These are phyloP conservation scores for Decorospora gaudefroyi DNA, from an alignment of 2,329 filamentous ascomycete species.

Conservation along the genomic window DNA sequence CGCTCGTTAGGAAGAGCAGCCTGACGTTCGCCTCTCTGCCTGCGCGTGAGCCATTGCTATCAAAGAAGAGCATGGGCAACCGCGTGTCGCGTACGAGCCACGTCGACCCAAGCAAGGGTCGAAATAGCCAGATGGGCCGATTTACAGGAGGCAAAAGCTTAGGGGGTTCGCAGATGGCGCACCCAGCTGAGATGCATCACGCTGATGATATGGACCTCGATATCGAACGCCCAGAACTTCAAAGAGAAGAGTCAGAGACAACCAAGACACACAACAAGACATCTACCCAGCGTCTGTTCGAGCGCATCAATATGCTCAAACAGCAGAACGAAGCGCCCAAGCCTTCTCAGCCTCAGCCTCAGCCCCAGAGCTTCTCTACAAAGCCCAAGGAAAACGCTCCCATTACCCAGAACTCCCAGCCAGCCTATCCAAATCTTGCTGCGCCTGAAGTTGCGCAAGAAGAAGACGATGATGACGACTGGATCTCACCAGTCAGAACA, in stretches of 20 bases:
- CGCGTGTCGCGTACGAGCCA: slow-evolving; percentile 78
- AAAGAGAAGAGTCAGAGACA: slow-evolving; percentile 55
- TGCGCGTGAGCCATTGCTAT: slow-evolving; percentile 81
- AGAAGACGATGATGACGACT: slow-evolving; percentile 56
- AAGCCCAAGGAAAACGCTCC: slow-evolving; percentile 46
- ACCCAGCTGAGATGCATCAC: slow-evolving; percentile 42
- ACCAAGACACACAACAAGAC: slow-evolving; percentile 75
- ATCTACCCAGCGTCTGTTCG: slow-evolving; percentile 90
- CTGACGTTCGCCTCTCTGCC: slow-evolving; percentile 92
- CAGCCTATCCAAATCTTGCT: slow-evolving; percentile 50
- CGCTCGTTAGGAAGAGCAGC: slow-evolving; percentile 87
- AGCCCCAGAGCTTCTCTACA: slow-evolving; percentile 38
- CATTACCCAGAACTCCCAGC: slow-evolving; percentile 38
- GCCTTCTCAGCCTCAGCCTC: slow-evolving; percentile 33
- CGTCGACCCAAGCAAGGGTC: slow-evolving; percentile 64
- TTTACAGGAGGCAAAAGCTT: slow-evolving; percentile 72
- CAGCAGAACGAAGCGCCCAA: slow-evolving; percentile 50
- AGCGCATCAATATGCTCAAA: slow-evolving; percentile 82
- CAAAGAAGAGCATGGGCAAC: slow-evolving; percentile 79
- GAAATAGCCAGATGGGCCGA: slow-evolving; percentile 73
- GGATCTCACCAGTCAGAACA: slow-evolving; percentile 59
- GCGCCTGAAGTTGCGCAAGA: slow-evolving; percentile 17
- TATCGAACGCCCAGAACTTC: slow-evolving; percentile 48
- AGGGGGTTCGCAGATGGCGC: slow-evolving; percentile 52
- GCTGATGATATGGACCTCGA: slow-evolving; percentile 62